Conservation (phyloP, 495 filamentous ascomycete species). For the Apiosordaria backusii region DNA sequence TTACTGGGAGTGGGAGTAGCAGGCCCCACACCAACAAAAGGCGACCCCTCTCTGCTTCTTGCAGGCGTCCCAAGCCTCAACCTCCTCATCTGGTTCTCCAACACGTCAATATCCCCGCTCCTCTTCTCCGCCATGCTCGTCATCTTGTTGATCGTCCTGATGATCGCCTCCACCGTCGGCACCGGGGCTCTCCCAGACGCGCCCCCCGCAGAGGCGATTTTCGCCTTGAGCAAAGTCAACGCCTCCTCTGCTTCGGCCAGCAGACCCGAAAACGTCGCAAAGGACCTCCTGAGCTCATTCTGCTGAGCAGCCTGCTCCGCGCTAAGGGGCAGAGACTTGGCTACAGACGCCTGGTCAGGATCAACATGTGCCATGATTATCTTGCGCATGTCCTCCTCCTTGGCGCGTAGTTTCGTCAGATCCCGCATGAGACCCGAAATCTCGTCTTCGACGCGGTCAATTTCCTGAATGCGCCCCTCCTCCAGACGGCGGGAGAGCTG, state of each 20-base stretch:
- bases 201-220: slow-evolving; percentile 57
- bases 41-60: slow-evolving; percentile 56
- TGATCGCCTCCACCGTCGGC: slow-evolving; percentile 88
- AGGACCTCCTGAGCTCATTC: slow-evolving; percentile 70
- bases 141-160: slow-evolving; percentile 87
- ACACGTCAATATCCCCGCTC: slow-evolving; percentile 80
- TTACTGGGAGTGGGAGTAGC: slow-evolving; percentile 50
- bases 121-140: slow-evolving; percentile 83
- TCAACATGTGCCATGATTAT: slow-evolving; percentile 60
- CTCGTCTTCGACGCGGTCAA: slow-evolving; percentile 58
- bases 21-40: slow-evolving; percentile 41
- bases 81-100: slow-evolving; percentile 78
- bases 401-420: slow-evolving; percentile 61
- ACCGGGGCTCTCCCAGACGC: slow-evolving; percentile 42
- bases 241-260: slow-evolving; percentile 76
- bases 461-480: slow-evolving; percentile 58
- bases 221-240: slow-evolving; percentile 75
- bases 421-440: slow-evolving; percentile 63
- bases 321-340: slow-evolving; percentile 67
- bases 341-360: slow-evolving; percentile 56
- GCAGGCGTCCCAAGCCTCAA: slow-evolving; percentile 53
- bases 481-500: slow-evolving; percentile 58
- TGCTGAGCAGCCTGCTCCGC: slow-evolving; percentile 79
- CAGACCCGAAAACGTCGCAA: slow-evolving; percentile 63
- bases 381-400: slow-evolving; percentile 69